Base-by-base conservation (phyloP, 805 yeast genomes). In the Lipomyces lipofer region DNA sequence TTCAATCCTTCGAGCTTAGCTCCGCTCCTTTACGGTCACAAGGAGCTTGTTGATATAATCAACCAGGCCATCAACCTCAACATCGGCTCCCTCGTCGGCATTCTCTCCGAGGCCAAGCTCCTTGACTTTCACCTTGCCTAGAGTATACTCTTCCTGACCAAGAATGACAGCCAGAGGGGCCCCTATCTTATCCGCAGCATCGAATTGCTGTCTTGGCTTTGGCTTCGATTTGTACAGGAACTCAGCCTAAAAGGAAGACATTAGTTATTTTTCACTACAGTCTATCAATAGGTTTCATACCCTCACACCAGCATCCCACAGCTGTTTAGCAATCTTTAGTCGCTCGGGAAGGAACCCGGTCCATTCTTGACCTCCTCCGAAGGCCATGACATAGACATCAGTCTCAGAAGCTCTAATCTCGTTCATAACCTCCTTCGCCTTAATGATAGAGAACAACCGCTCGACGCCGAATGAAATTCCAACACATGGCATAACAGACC, bases 331-430 rank as follows among this genome's bases (percentile, higher is more conserved):
- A 44, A 94, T 80, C 28, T 78, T 65, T 96, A 94, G 90, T 75
- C 99, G 85, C 75, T 94, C 97, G 54, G 83, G 81, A 66, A 94
- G 75, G 75, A 88, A 89, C 5, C 98, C 99, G 56, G 78, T 83
- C 97, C 97, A 91, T 58, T 86, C 95, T 65, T 87, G 87, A 66
- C 98, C 99, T 66, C 97, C 98, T 63, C 99, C 99, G 67, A 94
- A 91, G 1, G 99, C 98, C 97, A 94, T 91, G 47, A 94, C 85
- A 67, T 78, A 94, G 12, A 88, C 98, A 71, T 94, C 95, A 17
- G 99, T 95, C 35, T 92, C 83, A 27, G 91, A 79, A 32, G 97
- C 83, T 64, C 94, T 82, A 52, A 91, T 77, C 54, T 78, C 76
- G 29, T 83, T 83, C 63, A 80, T 78, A 28, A 81, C 80, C 40